These are phyloP conservation scores for Rhododendron simsii DNA, from an alignment of 148 eudicot species.

Conservation along the genomic window DNA sequence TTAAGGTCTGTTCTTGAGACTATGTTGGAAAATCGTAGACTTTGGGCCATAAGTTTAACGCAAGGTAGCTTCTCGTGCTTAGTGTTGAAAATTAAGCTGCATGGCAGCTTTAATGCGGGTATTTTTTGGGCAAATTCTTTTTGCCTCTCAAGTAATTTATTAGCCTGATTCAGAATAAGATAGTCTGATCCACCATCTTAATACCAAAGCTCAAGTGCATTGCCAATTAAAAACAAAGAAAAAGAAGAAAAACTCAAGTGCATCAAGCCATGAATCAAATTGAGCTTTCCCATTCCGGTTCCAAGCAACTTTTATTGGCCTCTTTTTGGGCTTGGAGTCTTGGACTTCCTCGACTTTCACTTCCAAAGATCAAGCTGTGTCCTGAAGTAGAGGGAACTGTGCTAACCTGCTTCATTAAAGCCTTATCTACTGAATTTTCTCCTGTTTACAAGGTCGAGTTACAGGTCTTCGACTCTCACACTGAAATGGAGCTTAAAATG, in stretches of 20 bases:
- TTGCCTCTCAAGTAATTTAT: not conserved
- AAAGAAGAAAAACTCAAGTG: not conserved
- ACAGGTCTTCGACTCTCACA: not conserved
- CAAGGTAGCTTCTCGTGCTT: not conserved
- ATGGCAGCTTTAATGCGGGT: not conserved
- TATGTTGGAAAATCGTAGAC: not conserved
- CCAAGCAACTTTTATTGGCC: not conserved
- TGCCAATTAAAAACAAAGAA: not conserved
- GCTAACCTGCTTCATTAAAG: not conserved
- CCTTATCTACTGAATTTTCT: not conserved
- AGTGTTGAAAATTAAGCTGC: not conserved
- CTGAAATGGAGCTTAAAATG: not conserved
- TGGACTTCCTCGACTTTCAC: not conserved
- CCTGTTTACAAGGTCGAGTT: not conserved
- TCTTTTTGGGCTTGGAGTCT: constrained; percentile 2
- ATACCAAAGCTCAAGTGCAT: not conserved
- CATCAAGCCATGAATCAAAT: not conserved
- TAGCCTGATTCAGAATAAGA: not conserved
- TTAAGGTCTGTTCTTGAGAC: not conserved
- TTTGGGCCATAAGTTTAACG: not conserved
- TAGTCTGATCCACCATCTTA: not conserved
- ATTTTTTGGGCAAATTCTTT: not conserved
- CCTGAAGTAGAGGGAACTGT: not conserved
- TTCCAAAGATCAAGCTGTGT: not conserved
- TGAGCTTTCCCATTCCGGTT: not conserved